These are phyloP conservation scores for Nadsonia fulvescens DNA, from an alignment of 805 yeast species.

Conservation along the genomic window DNA sequence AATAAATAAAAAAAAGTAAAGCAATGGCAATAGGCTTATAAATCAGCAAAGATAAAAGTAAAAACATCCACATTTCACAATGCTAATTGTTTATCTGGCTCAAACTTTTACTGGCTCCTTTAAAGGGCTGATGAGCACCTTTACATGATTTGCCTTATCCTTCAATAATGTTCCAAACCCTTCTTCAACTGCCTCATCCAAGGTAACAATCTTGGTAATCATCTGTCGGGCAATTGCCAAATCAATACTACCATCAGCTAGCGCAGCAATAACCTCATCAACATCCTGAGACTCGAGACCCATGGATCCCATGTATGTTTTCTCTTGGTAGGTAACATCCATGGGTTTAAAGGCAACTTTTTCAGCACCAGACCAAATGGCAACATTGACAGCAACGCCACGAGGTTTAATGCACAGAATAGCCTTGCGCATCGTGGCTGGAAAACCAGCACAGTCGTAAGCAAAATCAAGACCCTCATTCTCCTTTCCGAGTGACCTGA, in stretches of 20 bases:
- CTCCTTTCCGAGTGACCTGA: no score
- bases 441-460: conserved; percentile 38
- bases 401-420: conserved; percentile 29
- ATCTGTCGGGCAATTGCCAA: conserved; percentile 26
- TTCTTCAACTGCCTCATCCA: conserved; percentile 6
- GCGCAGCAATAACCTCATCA: conserved; percentile 33
- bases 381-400: conserved; percentile 40
- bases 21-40: no score
- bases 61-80: no score
- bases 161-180: no score
- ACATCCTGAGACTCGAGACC: conserved; percentile 42
- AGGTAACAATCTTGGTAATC: conserved; percentile 25
- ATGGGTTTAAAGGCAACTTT: conserved; percentile 12
- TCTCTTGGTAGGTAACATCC: conserved; percentile 6
- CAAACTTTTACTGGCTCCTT: no score
- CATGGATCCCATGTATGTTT: conserved; percentile 24
- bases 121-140: no score
- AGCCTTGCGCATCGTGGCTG: conserved; percentile 31
- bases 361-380: conserved; percentile 22
- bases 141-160: no score
- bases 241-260: conserved; percentile 28
- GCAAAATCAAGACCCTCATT: conserved; percentile 23
- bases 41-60: no score
- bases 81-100: no score
- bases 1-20: no score